Base-by-base conservation (phyloP, 108 stramenopile species). In the Pinguiococcus pyrenoidosus region DNA sequence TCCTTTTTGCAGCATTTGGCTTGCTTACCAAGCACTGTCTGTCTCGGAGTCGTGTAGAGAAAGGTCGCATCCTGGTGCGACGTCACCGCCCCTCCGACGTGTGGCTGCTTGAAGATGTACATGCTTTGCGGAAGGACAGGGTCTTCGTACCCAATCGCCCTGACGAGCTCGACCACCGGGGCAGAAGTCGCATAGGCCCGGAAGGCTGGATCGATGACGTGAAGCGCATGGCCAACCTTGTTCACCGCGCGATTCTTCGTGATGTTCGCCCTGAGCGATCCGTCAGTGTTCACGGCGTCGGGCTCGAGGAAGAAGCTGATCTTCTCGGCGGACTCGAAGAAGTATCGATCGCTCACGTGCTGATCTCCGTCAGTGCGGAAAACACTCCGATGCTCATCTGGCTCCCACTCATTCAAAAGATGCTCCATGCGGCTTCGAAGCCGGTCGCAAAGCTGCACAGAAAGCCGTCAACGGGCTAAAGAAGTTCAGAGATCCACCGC, bases 51-150 rank as follows among this genome's bases (percentile, higher is more conserved):
- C 7, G 90, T 92, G 51, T 59, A 76, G 32, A 92, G 72, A 57
- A 92, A 92, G 0, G 86, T 85, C 6, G 84, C 83, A 56, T 92
- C 90, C 52, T 92, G 90, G 67, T 92, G 90, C 18, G 75, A 68
- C 32, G 84, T 80, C 0, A 92, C 87, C 28, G 81, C 80, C 34
- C 83, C 85, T 0, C 77, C 71, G 23, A 75, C 65, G 7, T 56
- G 49, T 26, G 81, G 71, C 47, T 85, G 79, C 60, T 92, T 92
- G 72, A 87, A 84, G 46, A 92, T 92, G 59, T 92, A 92, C 90
- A 92, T 92, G 36, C 55, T 60, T 59, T 92, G 90, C 1, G 89
- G 86, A 0, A 92, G 70, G 1, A 83, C 69, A 0, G 89, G 86
- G 56, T 85, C 76, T 10, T 55, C 51, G 74, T 80, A 85, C 25